A percentile compares a stretch with the other conserved stretches of the same genome.
phyloP scores from a whole-genome alignment of 2,329 filamentous ascomycete species.

The Coleophoma eucalyptorum region DNA sequence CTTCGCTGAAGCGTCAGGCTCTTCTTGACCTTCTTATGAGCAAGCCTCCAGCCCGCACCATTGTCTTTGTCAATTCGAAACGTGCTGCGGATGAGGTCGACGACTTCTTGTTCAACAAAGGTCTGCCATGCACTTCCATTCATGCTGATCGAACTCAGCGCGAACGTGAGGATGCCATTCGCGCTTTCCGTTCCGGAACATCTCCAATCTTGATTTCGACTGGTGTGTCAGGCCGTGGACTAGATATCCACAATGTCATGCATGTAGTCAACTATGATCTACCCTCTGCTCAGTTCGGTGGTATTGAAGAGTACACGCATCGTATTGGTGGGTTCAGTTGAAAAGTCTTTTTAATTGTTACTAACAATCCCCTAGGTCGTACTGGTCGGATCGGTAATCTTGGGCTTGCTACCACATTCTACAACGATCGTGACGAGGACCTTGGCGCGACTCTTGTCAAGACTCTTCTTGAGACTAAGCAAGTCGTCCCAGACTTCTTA shows the following conservation, averaged over 20 bases:
- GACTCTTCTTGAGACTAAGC: slow-evolving; percentile 74
- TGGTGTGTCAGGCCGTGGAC: slow-evolving; percentile 80
- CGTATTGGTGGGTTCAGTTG: slow-evolving; percentile 68
- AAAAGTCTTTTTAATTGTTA: neutral
- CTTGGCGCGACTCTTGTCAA: slow-evolving; percentile 74
- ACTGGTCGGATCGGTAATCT: slow-evolving; percentile 90
- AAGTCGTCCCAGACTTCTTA: slow-evolving; percentile 81
- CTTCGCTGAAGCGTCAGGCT: slow-evolving; percentile 62
- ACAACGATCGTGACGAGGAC: slow-evolving; percentile 70
- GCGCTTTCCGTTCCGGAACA: slow-evolving; percentile 72
- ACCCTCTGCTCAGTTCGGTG: slow-evolving; percentile 70
- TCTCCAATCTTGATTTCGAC: slow-evolving; percentile 83
- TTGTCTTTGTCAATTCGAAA: slow-evolving; percentile 89
- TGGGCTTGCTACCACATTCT: slow-evolving; percentile 87
- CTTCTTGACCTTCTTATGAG: slow-evolving; percentile 70
- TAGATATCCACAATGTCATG: slow-evolving; percentile 82
- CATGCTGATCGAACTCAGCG: slow-evolving; percentile 83
- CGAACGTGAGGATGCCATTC: slow-evolving; percentile 89
- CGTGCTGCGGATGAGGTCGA: slow-evolving; percentile 77
- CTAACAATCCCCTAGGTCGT: slow-evolving; percentile 54
- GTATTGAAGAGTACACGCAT: slow-evolving; percentile 90
- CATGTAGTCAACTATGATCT: slow-evolving; percentile 95
- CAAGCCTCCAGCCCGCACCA: slow-evolving; percentile 69
- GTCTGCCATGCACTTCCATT: slow-evolving; percentile 81
- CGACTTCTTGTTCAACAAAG: slow-evolving; percentile 78